Base-by-base conservation (phyloP, 2,329 filamentous ascomycete species). In the Hypoxylon sp. region DNA sequence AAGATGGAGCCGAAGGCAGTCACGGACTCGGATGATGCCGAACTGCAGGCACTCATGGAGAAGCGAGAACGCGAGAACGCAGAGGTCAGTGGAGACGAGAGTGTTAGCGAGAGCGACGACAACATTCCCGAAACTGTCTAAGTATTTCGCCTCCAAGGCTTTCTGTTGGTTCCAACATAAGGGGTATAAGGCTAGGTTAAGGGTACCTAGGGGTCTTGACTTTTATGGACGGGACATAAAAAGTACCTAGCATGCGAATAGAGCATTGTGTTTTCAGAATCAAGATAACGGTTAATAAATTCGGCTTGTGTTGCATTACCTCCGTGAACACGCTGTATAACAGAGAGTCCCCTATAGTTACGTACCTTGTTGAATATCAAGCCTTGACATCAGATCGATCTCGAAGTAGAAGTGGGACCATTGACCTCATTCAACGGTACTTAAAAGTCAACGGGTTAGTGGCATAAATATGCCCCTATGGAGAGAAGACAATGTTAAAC, bases 1-100 rank as follows among this genome's bases (percentile, higher is more conserved):
- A 97, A 97, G 89, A 99, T 99, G 96, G 94, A 96, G 77, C 96
- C 96, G 74, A 98, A 98, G 90, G 96, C 97, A 3, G 96, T 99
- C 69, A 99, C 96, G 1, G 97, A 98, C 87, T 97, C 94, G 81
- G 97, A 99, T 77, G 96, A 99, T 78, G 96, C 95, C 27, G 94
- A 98, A 82, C 86, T 99, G 73, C 94, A 98, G 81, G 96, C 95
- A 57, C 88, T 99, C 72, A 99, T 99, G 96, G 96, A 98, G 87
- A 98, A 98, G 91, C 91, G 93, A 73, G 96, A 97, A 86, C 91
- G 93, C 73, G 95, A 98, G 88, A 99, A 99, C 83, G 93, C 93
- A 80, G 93, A 99, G 81, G 93, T 99, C 78, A 97, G 94, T 81
- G 96, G 96, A 77, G 97, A 99, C 80, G 96, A 99, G 86, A 96